Evolutionary conservation across 73 alveolate genomes (phyloP).

Genomic region (Paramecium tetraurelia): DNA sequence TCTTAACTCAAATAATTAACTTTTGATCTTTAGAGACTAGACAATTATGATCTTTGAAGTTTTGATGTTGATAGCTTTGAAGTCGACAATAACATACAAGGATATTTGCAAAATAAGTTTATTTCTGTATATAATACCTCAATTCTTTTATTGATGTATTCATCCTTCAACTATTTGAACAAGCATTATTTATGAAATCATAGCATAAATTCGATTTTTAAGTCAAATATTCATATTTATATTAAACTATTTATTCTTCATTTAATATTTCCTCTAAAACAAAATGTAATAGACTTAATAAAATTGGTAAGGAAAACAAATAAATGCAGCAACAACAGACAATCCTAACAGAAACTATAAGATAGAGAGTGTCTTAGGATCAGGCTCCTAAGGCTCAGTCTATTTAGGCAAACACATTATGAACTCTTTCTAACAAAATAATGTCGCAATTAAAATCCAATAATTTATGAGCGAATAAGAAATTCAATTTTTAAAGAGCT

Average conservation of each 20-base stretch:
- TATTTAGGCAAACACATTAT: not conserved
- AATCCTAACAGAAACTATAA: not conserved
- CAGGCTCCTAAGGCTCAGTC: not conserved
- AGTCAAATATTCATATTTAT: not conserved
- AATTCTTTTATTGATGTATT: not conserved
- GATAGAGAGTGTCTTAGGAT: not conserved
- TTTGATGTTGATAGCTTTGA: not conserved
- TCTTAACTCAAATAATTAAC: not conserved
- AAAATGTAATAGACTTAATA: not conserved
- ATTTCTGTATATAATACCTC: not conserved
- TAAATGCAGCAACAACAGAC: not conserved
- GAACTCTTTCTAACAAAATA: not conserved
- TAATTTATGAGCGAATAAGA: not conserved
- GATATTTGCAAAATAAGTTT: not conserved
- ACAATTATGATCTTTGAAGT: not conserved
- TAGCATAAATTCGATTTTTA: not conserved
- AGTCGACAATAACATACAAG: not conserved
- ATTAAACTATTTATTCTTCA: not conserved
- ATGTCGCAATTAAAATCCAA: not conserved
- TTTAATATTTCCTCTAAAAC: not conserved
- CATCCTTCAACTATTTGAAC: not conserved
- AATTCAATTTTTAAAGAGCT: not conserved
- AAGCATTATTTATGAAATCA: not conserved
- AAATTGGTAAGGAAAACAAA: not conserved
- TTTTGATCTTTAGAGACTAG: conserved; percentile 48